These are phyloP conservation scores for Polytolypa hystricis DNA, from an alignment of 2,329 filamentous ascomycete species.

Conservation along the genomic window DNA sequence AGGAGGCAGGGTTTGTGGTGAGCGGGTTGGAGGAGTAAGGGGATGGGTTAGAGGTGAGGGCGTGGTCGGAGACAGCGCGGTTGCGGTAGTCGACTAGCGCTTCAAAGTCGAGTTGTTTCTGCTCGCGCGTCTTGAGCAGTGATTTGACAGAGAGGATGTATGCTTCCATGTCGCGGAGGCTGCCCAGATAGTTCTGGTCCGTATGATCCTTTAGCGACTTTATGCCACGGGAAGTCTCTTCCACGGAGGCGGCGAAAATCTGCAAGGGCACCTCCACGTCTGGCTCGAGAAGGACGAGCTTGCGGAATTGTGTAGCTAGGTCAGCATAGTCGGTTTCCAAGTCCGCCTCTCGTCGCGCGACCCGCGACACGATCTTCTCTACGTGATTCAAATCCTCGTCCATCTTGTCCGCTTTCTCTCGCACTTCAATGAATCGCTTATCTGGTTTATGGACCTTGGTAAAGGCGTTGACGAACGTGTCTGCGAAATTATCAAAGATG, in stretches of 20 bases:
- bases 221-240: conserved; percentile 69
- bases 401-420: conserved; percentile 83
- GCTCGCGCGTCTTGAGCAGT: conserved; percentile 84
- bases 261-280: conserved; percentile 73
- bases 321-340: conserved; percentile 81
- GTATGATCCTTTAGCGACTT: conserved; percentile 78
- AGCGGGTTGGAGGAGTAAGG: conserved; percentile 42
- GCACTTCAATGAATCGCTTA: conserved; percentile 85
- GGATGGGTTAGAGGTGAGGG: conserved; percentile 54
- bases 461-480: conserved; percentile 95
- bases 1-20: conserved; percentile 62
- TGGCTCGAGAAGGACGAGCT: conserved; percentile 78
- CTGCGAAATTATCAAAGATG: conserved; percentile 89
- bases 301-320: conserved; percentile 87
- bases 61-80: conserved; percentile 79
- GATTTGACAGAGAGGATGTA: conserved; percentile 81
- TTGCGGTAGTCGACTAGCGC: conserved; percentile 90
- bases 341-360: conserved; percentile 77
- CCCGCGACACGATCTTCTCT: conserved; percentile 87
- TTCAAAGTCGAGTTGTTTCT: conserved; percentile 97
- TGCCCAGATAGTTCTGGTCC: conserved; percentile 90
- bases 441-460: conserved; percentile 94
- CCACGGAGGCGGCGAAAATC: conserved; percentile 74
- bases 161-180: conserved; percentile 86
- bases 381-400: conserved; percentile 88